Conservation (phyloP, 345 rosid species). For the Excoecaria cochinchinensis region DNA sequence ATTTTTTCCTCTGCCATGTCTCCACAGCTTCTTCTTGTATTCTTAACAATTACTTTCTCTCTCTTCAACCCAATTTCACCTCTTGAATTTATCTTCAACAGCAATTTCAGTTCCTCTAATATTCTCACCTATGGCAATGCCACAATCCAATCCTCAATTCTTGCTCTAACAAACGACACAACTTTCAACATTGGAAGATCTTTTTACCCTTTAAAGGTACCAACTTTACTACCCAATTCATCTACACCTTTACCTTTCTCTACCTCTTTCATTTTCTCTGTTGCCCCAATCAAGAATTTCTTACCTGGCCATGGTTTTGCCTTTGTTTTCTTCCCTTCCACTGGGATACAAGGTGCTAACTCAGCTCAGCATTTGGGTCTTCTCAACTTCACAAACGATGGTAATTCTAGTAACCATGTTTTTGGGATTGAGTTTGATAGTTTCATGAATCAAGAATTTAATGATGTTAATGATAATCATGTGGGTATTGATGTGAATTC, state of each 20-base stretch:
- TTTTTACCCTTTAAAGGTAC: conserved; percentile 33
- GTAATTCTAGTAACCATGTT: conserved; percentile 25
- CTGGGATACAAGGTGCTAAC: conserved; percentile 16
- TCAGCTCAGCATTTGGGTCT: conserved; percentile 37
- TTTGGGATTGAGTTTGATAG: conserved; percentile 35
- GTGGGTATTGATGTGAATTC: conserved; percentile 44
- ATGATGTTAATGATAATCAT: conserved; percentile 37
- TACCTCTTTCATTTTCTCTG: conserved; percentile 56
- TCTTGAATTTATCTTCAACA: conserved; percentile 30
- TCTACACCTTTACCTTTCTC: conserved; percentile 41
- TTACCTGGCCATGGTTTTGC: conserved; percentile 58
- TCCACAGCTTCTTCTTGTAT: conserved; percentile 1
- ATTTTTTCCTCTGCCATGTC: neutral
- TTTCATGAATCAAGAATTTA: conserved; percentile 24
- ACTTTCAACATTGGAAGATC: conserved; percentile 45
- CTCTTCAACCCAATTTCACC: conserved; percentile 13
- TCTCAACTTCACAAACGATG: conserved; percentile 31
- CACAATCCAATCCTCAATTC: conserved; percentile 36
- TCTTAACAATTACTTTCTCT: neutral
- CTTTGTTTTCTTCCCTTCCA: conserved; percentile 28
- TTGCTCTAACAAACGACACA: conserved; percentile 43
- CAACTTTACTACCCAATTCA: conserved; percentile 30
- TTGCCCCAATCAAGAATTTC: conserved; percentile 35
- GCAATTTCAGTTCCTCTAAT: conserved; percentile 35
- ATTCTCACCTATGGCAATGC: conserved; percentile 36